These are phyloP conservation scores for Cerrena zonata DNA, from an alignment of 1,284 basidiomycete genomes.

Conservation along the genomic window DNA sequence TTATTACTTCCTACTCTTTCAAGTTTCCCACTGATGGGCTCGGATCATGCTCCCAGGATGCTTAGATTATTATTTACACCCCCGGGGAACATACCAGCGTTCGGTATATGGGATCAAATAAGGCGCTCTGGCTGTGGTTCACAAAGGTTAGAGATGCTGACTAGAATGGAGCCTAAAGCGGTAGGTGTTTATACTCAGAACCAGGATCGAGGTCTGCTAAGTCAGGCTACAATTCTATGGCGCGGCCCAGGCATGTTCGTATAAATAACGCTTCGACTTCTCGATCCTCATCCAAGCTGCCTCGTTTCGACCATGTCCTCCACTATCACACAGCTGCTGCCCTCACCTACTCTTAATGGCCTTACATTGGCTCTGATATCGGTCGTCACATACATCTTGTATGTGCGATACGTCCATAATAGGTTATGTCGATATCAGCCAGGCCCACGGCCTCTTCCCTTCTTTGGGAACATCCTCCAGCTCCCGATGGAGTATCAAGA, in stretches of 20 bases:
- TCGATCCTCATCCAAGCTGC: not conserved
- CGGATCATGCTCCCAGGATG: too few relatives aligned
- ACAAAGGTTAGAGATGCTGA: not conserved
- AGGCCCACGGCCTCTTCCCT: constrained; percentile 5
- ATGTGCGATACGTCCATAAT: constrained; percentile 5
- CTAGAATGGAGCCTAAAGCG: not conserved
- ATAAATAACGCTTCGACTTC: not conserved
- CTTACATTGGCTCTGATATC: not conserved
- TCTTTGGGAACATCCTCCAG: constrained; percentile 8
- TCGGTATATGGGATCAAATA: not conserved
- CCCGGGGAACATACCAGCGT: not conserved
- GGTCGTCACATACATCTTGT: not conserved
- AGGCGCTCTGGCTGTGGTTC: not conserved
- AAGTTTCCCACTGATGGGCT: too few relatives aligned
- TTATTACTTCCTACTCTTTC: too few relatives aligned
- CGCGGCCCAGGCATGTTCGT: not conserved
- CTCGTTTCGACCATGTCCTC: not conserved
- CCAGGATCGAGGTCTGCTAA: not conserved
- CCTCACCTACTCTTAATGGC: not conserved
- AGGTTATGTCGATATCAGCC: constrained; percentile 2
- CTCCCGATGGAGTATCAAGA: constrained; percentile 10
- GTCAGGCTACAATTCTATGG: not conserved
- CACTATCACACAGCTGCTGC: too few relatives aligned
- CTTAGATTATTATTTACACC: too few relatives aligned
- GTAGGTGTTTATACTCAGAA: not conserved